Base-by-base conservation (phyloP, 768 basidiomycete genomes). In the Mycena polygramma region DNA sequence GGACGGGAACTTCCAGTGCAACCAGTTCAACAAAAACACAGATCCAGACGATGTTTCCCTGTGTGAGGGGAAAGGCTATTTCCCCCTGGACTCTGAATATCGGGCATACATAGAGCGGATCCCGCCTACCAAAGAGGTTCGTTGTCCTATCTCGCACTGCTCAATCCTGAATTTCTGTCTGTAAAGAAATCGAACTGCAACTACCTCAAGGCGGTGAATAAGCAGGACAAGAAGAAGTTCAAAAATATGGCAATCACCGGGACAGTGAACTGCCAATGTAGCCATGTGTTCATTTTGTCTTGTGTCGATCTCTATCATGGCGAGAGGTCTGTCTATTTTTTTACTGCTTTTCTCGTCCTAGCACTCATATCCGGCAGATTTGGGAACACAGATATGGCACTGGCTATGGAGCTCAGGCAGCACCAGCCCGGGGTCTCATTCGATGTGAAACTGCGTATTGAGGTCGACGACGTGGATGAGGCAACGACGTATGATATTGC, bases 191-290 rank as follows among this genome's bases (percentile, higher is more conserved):
- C 41, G 8, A 41, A 10, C 11, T 41, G 41, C 15, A 41, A 41
- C 41, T 41, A 41, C 15, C 41, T 41, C 41, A 41, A 70, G 10
- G 76, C 60, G 6, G 73, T 75, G 9, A 73, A 73, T 49, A 71
- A 72, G 63, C 75, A 75, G 45, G 72, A 77, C 62, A 72, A 68
- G 62, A 74, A 69, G 37, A 78, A 76, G 36, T 76, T 77, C 69
- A 74, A 73, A 52, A 72, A 70, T 13, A 68, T 73, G 46, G 66
- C 61, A 35, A 53, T 74, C 20, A 75, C 76, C 15, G 77, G 77
- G 7, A 71, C 75, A 19, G 58, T 78, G 7, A 70, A 71, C 24
- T 62, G 74, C 15, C 58, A 74, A 30, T 77, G 76, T 43, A 67
- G 49, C 20, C 77, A 75, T 73, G 68, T 64, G 11, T 68, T 70